A percentile compares a stretch with the other conserved stretches of the same genome.
Conservation (phyloP, 1,139 yeast species). For the Candida sp. region DNA sequence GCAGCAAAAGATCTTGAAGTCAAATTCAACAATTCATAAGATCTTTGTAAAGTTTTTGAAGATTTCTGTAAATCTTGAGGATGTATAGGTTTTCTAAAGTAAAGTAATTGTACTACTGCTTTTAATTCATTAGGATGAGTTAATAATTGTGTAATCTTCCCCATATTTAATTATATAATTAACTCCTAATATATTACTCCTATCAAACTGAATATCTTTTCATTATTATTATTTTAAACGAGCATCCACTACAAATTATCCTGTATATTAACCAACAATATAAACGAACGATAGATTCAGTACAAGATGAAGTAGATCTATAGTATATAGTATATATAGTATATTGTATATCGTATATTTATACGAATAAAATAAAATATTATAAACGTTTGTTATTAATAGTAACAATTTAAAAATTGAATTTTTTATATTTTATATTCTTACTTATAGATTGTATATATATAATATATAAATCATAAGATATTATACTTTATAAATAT, state of each 20-base stretch:
- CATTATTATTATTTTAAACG: background rate
- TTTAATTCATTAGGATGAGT: constrained; percentile 71
- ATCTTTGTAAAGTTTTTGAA: constrained; percentile 47
- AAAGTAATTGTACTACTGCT: constrained; percentile 61
- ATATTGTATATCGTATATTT: too few relatives aligned
- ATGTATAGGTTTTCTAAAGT: constrained; percentile 53
- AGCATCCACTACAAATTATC: background rate
- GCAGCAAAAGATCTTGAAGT: constrained; percentile 94
- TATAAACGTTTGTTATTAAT: too few relatives aligned
- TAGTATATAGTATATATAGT: too few relatives aligned
- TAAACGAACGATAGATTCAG: too few relatives aligned
- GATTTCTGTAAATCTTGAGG: constrained; percentile 37
- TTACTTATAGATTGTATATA: too few relatives aligned
- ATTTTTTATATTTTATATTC: too few relatives aligned
- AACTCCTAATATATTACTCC: background rate
- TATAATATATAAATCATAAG: too few relatives aligned
- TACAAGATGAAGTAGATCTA: too few relatives aligned
- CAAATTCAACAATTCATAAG: constrained; percentile 62
- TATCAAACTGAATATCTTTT: background rate
- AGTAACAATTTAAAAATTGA: too few relatives aligned
- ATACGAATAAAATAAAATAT: too few relatives aligned
- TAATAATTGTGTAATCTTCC: constrained; percentile 63
- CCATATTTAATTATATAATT: constrained; percentile 32
- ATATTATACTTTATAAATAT: too few relatives aligned
- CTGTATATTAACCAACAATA: too few relatives aligned